Evolutionary conservation across 1,139 yeast species (phyloP), one percentile per base, ranked within the genome.

Genomic region (Arxiozyma slooffiae): DNA sequence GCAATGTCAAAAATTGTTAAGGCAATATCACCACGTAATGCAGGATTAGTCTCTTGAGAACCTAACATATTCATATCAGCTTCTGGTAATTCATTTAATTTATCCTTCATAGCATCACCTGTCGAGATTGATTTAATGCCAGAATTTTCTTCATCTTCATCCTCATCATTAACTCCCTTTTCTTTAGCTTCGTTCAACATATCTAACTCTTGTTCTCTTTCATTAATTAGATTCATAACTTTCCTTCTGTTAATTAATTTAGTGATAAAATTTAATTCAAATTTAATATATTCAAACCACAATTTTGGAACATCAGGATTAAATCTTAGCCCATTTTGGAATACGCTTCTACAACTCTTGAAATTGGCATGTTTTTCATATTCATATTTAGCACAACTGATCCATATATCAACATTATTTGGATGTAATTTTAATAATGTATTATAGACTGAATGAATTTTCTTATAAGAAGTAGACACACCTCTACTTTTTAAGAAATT

Each of bases 371-470:
- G 89, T 42, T 77, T 78, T 60, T 92, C 96, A 61, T 87, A 82
- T 69, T 94, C 97, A 67, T 88, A 89, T 64, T 87, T 87, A 46
- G 97, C 97, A 23, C 97, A 97, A 61, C 89, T 79, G 49, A 92
- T 79, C 98, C 98, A 94, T 16, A 94, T 86, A 60, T 83, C 84
- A 1, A 89, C 79, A 62, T 89, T 86, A 50, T 87, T 78, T n/a
- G 98, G 97, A 64, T 92, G 97, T 56, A 88, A 71, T 68, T 84
- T 89, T 59, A 94, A 74, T 59, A 92, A 73, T 53, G 81, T 78
- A 2, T 94, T 82, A 66, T 89, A 88, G 7, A 88, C 81, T 58
- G 80, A 82, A 65, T 87, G 89, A n/a, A 88, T 80, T 44, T 83
- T 83, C 59, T 85, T 84, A 55, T 84, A 79, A 18, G 96, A 83